phyloP scores from a whole-genome alignment of 1,284 basidiomycete genomes.

The Kwoniella shivajii region DNA sequence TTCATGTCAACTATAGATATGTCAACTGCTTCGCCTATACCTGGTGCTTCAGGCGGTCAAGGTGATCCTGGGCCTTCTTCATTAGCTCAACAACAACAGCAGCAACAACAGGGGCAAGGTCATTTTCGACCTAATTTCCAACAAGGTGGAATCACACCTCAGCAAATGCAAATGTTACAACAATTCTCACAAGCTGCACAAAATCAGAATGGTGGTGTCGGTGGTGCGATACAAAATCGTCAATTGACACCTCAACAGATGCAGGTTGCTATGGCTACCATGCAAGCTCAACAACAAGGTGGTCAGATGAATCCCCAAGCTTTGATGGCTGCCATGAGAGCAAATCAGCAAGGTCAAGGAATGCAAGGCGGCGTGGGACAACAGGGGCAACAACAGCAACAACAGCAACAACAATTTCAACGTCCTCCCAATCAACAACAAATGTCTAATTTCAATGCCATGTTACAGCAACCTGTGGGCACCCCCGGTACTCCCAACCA shows the following conservation, averaged over 20 bases:
- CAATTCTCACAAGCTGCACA: conserved; percentile 17
- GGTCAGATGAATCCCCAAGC: conserved; percentile 19
- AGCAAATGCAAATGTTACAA: conserved; percentile 26
- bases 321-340: conserved; percentile 23
- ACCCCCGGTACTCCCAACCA: conserved; percentile 5
- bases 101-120: conserved; percentile 17
- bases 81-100: conserved; percentile 28
- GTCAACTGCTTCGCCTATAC: conserved; percentile 22
- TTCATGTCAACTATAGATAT: conserved; percentile 12
- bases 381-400: conserved; percentile 26
- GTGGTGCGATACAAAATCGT: conserved; percentile 6
- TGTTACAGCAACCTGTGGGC: conserved; percentile 19
- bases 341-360: conserved; percentile 12
- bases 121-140: conserved; percentile 13
- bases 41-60: conserved; percentile 22
- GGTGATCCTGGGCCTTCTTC: conserved; percentile 39
- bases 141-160: conserved; percentile 17
- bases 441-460: conserved; percentile 19
- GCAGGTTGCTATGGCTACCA: conserved; percentile 34
- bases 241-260: conserved; percentile 35
- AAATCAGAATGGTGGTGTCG: conserved; percentile 1
- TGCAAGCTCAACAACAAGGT: conserved; percentile 22
- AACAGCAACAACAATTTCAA: conserved; percentile 22
- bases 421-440: conserved; percentile 31
- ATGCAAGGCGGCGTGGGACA: conserved; percentile 12